Conservation (phyloP, 2,329 filamentous ascomycete species). For the Pseudocercospora pini-densiflorae region DNA sequence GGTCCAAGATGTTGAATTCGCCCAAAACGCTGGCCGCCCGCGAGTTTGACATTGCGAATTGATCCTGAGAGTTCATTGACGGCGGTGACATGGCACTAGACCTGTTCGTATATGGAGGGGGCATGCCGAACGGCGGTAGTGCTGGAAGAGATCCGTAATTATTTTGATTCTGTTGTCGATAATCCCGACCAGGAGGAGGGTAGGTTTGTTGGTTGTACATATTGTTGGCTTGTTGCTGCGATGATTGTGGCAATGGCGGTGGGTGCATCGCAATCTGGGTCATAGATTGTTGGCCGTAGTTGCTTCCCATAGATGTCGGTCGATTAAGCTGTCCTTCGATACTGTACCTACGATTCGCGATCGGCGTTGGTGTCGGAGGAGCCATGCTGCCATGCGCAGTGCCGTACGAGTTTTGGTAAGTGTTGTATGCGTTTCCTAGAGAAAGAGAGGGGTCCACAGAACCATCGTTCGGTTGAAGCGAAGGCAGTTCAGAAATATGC, state of each 20-base stretch:
- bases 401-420: constrained; percentile 20
- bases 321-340: constrained; percentile 28
- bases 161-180: constrained; percentile 22
- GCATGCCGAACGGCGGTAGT: constrained; percentile 35
- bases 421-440: constrained; percentile 15
- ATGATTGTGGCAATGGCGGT: constrained; percentile 27
- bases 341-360: constrained; percentile 29
- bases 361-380: constrained; percentile 25
- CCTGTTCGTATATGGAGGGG: constrained; percentile 13
- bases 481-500: constrained; percentile 11
- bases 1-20: constrained; percentile 46
- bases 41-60: constrained; percentile 30
- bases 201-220: constrained; percentile 32
- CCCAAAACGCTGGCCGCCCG: constrained; percentile 28
- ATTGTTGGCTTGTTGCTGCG: constrained; percentile 23
- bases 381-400: constrained; percentile 14
- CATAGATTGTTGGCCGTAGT: constrained; percentile 23
- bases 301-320: constrained; percentile 21
- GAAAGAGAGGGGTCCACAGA: neutral
- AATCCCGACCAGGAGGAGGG: constrained; percentile 28
- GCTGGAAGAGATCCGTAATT: constrained; percentile 30
- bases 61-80: constrained; percentile 25
- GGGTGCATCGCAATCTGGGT: constrained; percentile 35
- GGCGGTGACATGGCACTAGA: constrained; percentile 33
- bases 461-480: constrained; percentile 16